phyloP scores from a whole-genome alignment of 768 basidiomycete species.

The Russula dissimulans region DNA sequence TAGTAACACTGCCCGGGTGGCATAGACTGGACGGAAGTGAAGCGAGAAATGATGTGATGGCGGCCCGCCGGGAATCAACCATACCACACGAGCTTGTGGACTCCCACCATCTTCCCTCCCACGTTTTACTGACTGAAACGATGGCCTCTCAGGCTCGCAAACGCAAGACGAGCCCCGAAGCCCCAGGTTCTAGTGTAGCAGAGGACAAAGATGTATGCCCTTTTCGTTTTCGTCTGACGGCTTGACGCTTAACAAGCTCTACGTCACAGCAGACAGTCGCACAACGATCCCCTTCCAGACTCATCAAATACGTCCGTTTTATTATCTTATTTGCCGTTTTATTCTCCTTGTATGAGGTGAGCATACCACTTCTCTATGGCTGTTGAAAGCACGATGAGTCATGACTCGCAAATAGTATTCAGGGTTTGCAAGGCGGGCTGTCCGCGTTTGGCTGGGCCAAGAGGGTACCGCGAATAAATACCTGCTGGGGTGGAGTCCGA shows the following conservation, averaged over 20 bases:
- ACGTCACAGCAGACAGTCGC: background rate
- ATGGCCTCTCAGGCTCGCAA: background rate
- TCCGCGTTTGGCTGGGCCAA: constrained; percentile 9
- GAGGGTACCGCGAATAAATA: background rate
- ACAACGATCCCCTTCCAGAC: background rate
- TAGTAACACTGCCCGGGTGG: too few species aligned
- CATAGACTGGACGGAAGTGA: too few species aligned
- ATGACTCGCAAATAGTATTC: constrained; percentile 2
- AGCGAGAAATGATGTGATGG: too few species aligned
- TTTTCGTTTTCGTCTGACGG: background rate
- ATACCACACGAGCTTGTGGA: too few species aligned
- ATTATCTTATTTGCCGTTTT: background rate
- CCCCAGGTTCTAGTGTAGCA: background rate
- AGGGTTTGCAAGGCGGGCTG: background rate
- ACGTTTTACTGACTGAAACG: background rate
- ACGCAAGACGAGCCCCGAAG: background rate
- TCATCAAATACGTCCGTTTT: background rate
- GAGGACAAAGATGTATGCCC: constrained; percentile 2
- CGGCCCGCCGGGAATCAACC: too few species aligned
- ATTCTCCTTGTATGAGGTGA: constrained; percentile 8
- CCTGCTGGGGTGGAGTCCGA: constrained; percentile 21
- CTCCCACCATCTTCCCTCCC: too few species aligned
- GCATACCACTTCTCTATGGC: background rate
- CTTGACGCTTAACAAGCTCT: background rate
- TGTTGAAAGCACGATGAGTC: background rate